Conservation (phyloP, 768 basidiomycete genomes). For the Solioccasus polychromus region DNA sequence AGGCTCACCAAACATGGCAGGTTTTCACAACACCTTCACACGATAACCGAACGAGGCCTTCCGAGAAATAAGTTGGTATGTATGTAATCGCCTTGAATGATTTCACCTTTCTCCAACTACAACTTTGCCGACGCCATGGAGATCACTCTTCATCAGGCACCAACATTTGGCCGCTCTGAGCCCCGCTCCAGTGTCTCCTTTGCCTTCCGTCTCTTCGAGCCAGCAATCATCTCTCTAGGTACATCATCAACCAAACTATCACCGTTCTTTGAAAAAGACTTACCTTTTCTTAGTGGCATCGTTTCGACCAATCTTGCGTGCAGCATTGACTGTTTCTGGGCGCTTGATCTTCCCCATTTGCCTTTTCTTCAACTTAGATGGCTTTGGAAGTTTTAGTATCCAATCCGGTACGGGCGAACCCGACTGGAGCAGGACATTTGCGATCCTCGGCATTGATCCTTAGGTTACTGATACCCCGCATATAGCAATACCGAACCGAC, state of each 20-base stretch:
- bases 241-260: neutral
- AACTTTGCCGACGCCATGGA: slow-evolving; percentile 12
- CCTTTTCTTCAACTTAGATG: slow-evolving; percentile 82
- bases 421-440: slow-evolving; percentile 92
- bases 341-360: slow-evolving; percentile 84
- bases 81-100: too few species aligned
- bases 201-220: slow-evolving; percentile 63
- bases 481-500: slow-evolving; percentile 19
- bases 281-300: slow-evolving; percentile 76
- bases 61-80: too few species aligned
- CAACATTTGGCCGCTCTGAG: too few species aligned
- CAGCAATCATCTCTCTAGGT: slow-evolving; percentile 73
- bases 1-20: too few species aligned
- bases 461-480: slow-evolving; percentile 6
- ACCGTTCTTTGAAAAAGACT: slow-evolving; percentile 9
- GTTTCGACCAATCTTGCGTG: slow-evolving; percentile 61
- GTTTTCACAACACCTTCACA: too few species aligned
- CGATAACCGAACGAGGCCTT: too few species aligned
- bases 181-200: too few species aligned
- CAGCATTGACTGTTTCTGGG: slow-evolving; percentile 69
- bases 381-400: slow-evolving; percentile 93
- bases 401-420: slow-evolving; percentile 91
- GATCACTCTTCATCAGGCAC: too few species aligned
- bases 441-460: slow-evolving; percentile 56
- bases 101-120: too few species aligned